Base-by-base conservation (phyloP, 495 filamentous ascomycete species). In the Aspergillus leporis region DNA sequence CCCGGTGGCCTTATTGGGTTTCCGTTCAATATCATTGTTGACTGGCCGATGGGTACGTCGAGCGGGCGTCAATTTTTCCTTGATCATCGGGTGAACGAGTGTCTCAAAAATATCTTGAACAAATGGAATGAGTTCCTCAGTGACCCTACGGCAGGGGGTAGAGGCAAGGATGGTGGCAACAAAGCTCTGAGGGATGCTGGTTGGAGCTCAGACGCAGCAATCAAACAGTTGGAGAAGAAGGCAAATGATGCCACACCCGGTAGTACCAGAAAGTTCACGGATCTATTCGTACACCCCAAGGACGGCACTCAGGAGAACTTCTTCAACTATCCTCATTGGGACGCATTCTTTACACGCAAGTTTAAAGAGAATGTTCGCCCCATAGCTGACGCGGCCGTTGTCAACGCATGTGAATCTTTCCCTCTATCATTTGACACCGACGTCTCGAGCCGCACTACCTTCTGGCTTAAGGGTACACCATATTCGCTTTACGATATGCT, bases 401-500 rank as follows among this genome's bases (percentile, higher is more conserved):
- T 71, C 49, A 86, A 85, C 66, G 75, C 78, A 1, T 87, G 85
- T 73, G 86, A 88, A 64, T 82, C 78, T 9, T 75, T 74, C 16
- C 76, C 51, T 31, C 16, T 50, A 3, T 36, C 6, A 21, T 14
- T 38, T 34, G 45, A 34, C 45, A 34, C 40, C 0, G 38, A 48
- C 16, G 51, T 60, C 48, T 43, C 31, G 9, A 5, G 23, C 22
- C 51, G 58, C 23, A 36, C 57, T 8, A 58, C 58, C 19, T 89
- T 89, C 75, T 88, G 83, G 84, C 70, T 83, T 60, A 89, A 89
- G 56, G 74, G 72, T 43, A 81, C 87, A 61, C 84, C 82, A 2
- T 86, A 86, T 65, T 82, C 78, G 1, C 61, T 85, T 8, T 52
- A 67, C 0, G 74, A 86, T 67, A 86, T 86, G 80, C 78, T 85